Conservation (phyloP, 331 rosid species). For the Acacia concinna region DNA sequence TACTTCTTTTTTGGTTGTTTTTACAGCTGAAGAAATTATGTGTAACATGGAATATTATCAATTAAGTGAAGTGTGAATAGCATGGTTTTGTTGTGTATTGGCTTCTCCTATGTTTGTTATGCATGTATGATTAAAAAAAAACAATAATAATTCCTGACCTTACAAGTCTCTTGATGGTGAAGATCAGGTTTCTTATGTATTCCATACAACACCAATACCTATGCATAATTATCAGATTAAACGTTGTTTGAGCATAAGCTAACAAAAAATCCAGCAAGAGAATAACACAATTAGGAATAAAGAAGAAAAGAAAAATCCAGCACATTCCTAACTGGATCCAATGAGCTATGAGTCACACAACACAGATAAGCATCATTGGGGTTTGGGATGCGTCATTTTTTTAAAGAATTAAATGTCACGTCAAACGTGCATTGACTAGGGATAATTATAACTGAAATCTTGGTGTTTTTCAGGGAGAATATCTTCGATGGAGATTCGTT, state of each 20-base stretch:
- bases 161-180: background rate
- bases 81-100: slow-evolving; percentile 38
- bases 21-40: slow-evolving; percentile 36
- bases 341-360: background rate
- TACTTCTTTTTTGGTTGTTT: background rate
- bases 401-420: background rate
- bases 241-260: background rate
- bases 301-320: background rate
- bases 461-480: background rate
- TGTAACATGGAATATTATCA: slow-evolving; percentile 41
- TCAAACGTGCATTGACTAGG: background rate
- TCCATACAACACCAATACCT: too few species aligned
- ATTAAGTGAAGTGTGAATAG: slow-evolving; percentile 51
- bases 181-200: too few species aligned
- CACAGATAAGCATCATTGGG: background rate
- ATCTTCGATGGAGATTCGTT: background rate
- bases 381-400: background rate
- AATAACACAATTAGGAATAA: too few species aligned
- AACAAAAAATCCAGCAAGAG: too few species aligned
- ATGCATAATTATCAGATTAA: too few species aligned
- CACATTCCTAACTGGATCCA: background rate
- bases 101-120: too few species aligned
- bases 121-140: too few species aligned
- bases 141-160: too few species aligned
- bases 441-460: too few species aligned